Base-by-base conservation (phyloP, 1,139 yeast species). In the Blastobotrys raffinosifermentans region DNA sequence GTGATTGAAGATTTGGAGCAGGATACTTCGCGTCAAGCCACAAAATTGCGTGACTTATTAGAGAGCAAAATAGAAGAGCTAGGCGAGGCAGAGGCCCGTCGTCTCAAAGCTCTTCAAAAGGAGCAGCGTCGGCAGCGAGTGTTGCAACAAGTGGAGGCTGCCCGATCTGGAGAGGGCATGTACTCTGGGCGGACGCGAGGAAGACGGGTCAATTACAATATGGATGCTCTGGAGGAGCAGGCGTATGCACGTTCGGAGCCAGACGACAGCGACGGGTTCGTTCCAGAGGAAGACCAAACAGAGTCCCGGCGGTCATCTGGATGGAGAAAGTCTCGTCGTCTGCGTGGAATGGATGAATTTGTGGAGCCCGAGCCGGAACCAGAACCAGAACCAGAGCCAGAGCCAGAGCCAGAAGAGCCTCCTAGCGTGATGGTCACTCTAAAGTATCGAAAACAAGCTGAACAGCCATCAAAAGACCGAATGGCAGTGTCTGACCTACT, bases 111-210 rank as follows among this genome's bases (percentile, higher is more conserved):
- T 16, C 56, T 50, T 35, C 43, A 48, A 16, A 49, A 50, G 23
- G 55, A 53, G 13, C 47, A 40, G 29, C 43, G 47, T 19, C 48
- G 55, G 10, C 43, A 43, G 14, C 42, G 47, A 16, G 38, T 42
- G 29, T 29, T 43, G 15, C 41, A 37, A 20, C 41, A 40, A 29
- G 46, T 44, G n/a, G 48, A 39, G 8, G 38, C 37, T 36, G 49
- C 46, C 11, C 48, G 57, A 7, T 39, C 39, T 10, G 57, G 55
- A n/a, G 61, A 53, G 30, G 61, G 61, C 11, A 40, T 48, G n/a
- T 58, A 58, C 39, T 43, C 51, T 4, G 57, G 63, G 11, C 54
- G 69, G 11, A 60, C 67, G 1, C 47, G 68, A 4, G 60, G 64
- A 2, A 54, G 50, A 25, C 46, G 59, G n/a, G 54, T 64, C 26